Base-by-base conservation (phyloP, 768 basidiomycete genomes). In the Rhodocollybia butyracea region DNA sequence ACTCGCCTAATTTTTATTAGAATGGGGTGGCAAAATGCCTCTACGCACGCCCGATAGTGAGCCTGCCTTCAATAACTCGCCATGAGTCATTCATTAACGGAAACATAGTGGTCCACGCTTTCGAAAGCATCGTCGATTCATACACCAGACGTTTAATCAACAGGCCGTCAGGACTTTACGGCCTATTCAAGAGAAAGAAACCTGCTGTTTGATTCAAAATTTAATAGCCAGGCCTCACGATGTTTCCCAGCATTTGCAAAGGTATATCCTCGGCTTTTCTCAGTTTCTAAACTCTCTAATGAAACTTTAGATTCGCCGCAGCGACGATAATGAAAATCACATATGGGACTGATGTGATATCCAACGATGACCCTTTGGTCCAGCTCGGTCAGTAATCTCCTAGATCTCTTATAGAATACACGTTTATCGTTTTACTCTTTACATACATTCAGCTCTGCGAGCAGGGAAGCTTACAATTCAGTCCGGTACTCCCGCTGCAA, bases 101-200 rank as follows among this genome's bases (percentile, higher is more conserved):
- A 34, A 45, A 41, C 42, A n/a, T 27, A 79, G 78, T 62, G 79
- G 79, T 31, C 76, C 73, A n/a, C 72, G 75, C 39, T 79, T 81
- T 63, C 70, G 79, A 57, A 79, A 74, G 64, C 79, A 81, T 63
- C 74, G 78, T 43, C 76, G 78, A 15, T 78, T 77, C 59, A 76
- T 80, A 38, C 76, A 80, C 50, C 72, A 77, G 57, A 66, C 70
- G 29, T 81, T 81, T 62, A 80, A 80, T 62, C 72, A 73, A 45
- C 68, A 70, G 55, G 73, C 75, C 17, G 62, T 73, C n/a, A 47
- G 63, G 52, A 63, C 64, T 51, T 73, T 77, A 58, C 70, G 66
- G 24, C 73, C 76, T 29, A 64, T 80, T 4, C 77, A 79, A 59
- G 66, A 72, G 59, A 72, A 73, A 64, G 76, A 78, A 59, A 67